Base-by-base conservation (phyloP, 2,329 filamentous ascomycete genomes). In the Venturia carpophila region DNA sequence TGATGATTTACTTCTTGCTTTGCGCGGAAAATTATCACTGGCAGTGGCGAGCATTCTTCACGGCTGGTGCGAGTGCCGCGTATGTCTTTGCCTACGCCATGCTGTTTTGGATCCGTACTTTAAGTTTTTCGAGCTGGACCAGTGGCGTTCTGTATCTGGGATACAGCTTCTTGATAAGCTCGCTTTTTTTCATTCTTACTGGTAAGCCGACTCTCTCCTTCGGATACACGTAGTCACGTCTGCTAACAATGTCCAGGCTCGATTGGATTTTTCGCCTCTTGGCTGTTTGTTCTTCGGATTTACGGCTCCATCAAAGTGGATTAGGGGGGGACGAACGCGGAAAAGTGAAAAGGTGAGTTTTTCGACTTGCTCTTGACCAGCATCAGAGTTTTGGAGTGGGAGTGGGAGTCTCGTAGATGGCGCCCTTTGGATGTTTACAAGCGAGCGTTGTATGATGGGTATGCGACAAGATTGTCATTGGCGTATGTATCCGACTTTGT, bases 291-390 rank as follows among this genome's bases (percentile, higher is more conserved):
- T 64, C 86, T 90, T 70, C 93, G 90, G 75, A 99, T 99, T 67
- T 99, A 99, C 76, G 81, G 86, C 30, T 97, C 92, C n/a, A 96
- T 99, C 79, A 99, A 99, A 82, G 92, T 99, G 69, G 94, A 99
- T 75, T 99, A 39, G 60, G 52, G 17, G n/a, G 17, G 4, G 7
- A 21, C 30, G 52, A 15, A 37, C 24, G 2, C n/a, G 27, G 52
- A 34, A 37, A 58, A 37, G 52, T 37, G 19, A 58, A n/a, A 37
- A 37, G 6, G n/a, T 58, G 30, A 34, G 52, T 19, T 24, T 58
- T 58, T 58, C 17, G 17, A 37, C 52, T 34, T n/a, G 52, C 30
- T 39, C 30, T 19, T 58, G 10, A 37, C 15, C 52, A 58, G 27
- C 52, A 37, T 58, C 30, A 27, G 30, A 58, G 27, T 37, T 58